Evolutionary conservation across 2,329 filamentous ascomycete species (phyloP).

Genomic region (Ophiostoma fasciatum): DNA sequence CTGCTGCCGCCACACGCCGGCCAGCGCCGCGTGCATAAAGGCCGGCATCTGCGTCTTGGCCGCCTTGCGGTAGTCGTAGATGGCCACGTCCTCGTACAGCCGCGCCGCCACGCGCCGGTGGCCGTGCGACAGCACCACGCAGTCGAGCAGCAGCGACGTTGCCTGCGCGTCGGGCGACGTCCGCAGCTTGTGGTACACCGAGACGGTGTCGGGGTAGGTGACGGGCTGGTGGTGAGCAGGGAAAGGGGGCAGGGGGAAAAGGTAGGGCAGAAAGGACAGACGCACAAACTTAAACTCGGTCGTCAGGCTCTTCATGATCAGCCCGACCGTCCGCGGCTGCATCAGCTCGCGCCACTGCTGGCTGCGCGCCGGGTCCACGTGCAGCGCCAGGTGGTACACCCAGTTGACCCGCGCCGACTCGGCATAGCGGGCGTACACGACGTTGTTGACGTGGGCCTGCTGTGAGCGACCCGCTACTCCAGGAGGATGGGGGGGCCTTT

Average conservation of each 20-base stretch:
- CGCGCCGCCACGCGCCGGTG: conserved; percentile 59
- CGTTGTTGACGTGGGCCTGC: conserved; percentile 71
- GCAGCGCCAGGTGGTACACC: conserved; percentile 51
- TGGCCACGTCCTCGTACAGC: conserved; percentile 61
- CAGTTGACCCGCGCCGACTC: conserved; percentile 72
- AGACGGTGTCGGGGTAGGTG: conserved; percentile 68
- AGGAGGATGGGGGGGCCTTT: no score
- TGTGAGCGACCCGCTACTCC: no score
- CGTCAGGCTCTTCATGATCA: conserved; percentile 68
- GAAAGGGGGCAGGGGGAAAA: no score
- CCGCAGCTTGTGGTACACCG: conserved; percentile 66
- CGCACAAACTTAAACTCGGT: conserved; percentile 79
- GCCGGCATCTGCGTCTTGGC: conserved; percentile 23
- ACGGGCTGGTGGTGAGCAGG: conserved; percentile 43
- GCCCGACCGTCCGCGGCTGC: conserved; percentile 48
- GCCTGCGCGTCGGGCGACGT: conserved; percentile 30
- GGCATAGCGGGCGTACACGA: conserved; percentile 69
- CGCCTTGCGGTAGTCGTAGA: conserved; percentile 47
- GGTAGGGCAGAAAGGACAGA: no score
- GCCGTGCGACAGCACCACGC: conserved; percentile 58
- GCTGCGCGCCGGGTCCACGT: conserved; percentile 45
- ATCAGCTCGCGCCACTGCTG: conserved; percentile 55
- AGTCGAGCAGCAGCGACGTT: conserved; percentile 44
- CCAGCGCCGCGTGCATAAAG: conserved; percentile 26
- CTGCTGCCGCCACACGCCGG: conserved; percentile 27